phyloP scores from a whole-genome alignment of 2,329 filamentous ascomycete species.

The Exophiala xenobiotica region DNA sequence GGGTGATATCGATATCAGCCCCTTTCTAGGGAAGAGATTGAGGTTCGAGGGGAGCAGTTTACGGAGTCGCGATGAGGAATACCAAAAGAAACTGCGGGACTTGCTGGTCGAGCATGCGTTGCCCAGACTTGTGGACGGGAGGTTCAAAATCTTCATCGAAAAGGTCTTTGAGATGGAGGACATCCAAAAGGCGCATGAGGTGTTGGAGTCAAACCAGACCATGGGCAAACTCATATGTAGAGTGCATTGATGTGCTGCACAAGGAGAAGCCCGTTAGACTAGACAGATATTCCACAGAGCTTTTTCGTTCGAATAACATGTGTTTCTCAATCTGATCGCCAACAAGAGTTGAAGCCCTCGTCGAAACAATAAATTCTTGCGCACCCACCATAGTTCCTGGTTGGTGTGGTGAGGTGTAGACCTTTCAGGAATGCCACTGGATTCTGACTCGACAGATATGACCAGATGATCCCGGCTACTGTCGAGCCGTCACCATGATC shows the following conservation, averaged over 20 bases:
- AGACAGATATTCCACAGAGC: no score
- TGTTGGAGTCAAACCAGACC: slow-evolving; percentile 69
- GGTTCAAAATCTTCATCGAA: slow-evolving; percentile 75
- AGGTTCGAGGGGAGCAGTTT: slow-evolving; percentile 80
- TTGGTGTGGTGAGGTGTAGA: no score
- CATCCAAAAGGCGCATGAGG: slow-evolving; percentile 66
- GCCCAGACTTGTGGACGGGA: slow-evolving; percentile 69
- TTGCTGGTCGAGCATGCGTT: slow-evolving; percentile 71
- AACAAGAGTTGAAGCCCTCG: no score
- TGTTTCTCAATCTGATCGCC: no score
- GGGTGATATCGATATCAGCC: slow-evolving; percentile 61
- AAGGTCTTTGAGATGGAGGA: slow-evolving; percentile 78
- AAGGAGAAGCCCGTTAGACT: no score
- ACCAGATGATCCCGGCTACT: no score
- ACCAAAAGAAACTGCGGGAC: slow-evolving; percentile 74
- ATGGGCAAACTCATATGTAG: slow-evolving; percentile 56
- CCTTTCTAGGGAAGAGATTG: slow-evolving; percentile 72
- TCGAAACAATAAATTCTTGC: no score
- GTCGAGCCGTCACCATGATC: no score
- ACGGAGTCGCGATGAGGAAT: slow-evolving; percentile 72
- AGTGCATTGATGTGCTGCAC: not conserved
- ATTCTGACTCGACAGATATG: no score
- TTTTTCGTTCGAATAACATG: no score
- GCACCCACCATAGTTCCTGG: not conserved
- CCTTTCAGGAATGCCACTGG: no score